These are phyloP conservation scores for Protostelium mycophagum DNA, from an alignment of 78 protist genomes.

Conservation along the genomic window DNA sequence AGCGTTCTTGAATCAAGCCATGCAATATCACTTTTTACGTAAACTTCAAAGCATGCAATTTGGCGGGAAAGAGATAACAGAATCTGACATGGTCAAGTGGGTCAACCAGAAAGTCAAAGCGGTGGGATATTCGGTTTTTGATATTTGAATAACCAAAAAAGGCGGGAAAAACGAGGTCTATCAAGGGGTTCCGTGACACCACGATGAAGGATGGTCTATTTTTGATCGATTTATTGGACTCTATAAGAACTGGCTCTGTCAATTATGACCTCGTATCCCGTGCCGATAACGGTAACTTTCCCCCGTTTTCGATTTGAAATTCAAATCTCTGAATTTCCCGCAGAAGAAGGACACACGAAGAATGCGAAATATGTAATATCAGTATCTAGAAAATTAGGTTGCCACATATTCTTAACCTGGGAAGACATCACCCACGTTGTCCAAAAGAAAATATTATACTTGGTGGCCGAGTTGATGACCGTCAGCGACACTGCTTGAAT, in stretches of 20 bases:
- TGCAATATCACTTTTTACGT: neutral
- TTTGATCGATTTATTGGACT: conserved; percentile 32
- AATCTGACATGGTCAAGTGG: conserved; percentile 30
- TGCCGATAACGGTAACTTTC: neutral
- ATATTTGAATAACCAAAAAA: neutral
- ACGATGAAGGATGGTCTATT: conserved; percentile 20
- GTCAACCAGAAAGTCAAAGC: conserved; percentile 4
- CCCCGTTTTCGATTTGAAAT: neutral
- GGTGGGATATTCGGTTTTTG: neutral
- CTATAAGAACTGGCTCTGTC: conserved; percentile 25
- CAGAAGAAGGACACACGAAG: conserved; percentile 26
- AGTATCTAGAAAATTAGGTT: conserved; percentile 45
- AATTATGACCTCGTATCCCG: conserved; percentile 12
- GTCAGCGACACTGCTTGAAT: neutral
- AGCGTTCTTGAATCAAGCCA: neutral
- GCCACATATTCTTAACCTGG: conserved; percentile 31
- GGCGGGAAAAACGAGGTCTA: neutral
- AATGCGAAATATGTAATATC: conserved; percentile 47
- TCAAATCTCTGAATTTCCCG: neutral
- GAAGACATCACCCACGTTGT: conserved; percentile 30
- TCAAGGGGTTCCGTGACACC: conserved; percentile 42
- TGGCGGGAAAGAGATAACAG: conserved; percentile 29
- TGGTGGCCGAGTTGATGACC: neutral
- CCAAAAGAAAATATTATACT: neutral
- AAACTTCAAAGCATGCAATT: neutral